A percentile compares a stretch with the other conserved stretches of the same genome.
Evolutionary conservation across 2,329 filamentous ascomycete species (phyloP).

Genomic region (Aspergillus fumigatiaffinis): DNA sequence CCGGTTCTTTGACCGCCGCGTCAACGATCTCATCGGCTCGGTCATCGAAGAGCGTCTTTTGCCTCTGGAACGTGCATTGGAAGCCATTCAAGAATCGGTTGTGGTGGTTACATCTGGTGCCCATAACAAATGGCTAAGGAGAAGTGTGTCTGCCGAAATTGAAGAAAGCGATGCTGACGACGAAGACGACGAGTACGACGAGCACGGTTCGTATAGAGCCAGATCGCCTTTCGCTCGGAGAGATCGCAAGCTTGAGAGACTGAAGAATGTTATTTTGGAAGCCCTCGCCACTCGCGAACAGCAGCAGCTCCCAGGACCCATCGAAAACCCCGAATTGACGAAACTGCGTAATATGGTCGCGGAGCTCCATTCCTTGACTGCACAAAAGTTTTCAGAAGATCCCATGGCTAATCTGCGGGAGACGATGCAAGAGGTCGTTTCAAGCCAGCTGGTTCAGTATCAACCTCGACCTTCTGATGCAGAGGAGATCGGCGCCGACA

Average conservation of each 20-base stretch:
- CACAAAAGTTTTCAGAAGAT: constrained; percentile 30
- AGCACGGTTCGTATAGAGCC: constrained; percentile 58
- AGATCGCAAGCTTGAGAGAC: constrained; percentile 78
- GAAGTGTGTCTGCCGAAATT: constrained; percentile 66
- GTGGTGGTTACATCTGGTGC: constrained; percentile 54
- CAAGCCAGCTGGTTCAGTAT: constrained; percentile 53
- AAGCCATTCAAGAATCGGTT: constrained; percentile 69
- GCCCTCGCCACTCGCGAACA: constrained; percentile 53
- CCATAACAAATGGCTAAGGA: constrained; percentile 56
- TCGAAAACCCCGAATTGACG: constrained; percentile 32
- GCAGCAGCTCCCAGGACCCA: constrained; percentile 22
- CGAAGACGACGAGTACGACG: constrained; percentile 69
- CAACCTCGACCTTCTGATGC: constrained; percentile 50
- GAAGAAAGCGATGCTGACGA: constrained; percentile 88
- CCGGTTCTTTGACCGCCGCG: constrained; percentile 84
- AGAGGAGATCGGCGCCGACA: constrained; percentile 48
- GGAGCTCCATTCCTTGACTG: constrained; percentile 40
- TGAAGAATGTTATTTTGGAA: constrained; percentile 63
- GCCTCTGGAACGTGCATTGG: constrained; percentile 76
- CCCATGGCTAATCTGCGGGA: constrained; percentile 54
- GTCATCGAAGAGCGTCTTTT: constrained; percentile 71
- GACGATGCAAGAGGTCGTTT: constrained; percentile 61
- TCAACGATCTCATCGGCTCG: constrained; percentile 78
- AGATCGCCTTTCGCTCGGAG: constrained; percentile 65
- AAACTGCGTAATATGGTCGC: constrained; percentile 38